phyloP scores from a whole-genome alignment of 495 filamentous ascomycete genomes.

The Talaromyces thailandensis region DNA sequence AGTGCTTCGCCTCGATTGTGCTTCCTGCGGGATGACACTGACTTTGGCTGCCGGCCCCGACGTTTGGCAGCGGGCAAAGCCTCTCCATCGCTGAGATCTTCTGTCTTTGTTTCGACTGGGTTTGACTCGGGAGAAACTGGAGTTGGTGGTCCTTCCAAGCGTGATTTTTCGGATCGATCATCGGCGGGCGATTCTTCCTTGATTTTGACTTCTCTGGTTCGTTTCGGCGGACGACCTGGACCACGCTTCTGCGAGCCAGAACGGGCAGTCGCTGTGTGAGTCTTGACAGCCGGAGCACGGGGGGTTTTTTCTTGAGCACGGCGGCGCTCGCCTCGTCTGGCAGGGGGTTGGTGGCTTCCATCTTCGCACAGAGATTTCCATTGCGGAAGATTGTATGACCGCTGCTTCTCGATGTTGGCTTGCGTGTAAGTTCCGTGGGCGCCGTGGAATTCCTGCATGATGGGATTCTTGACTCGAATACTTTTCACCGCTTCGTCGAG shows the following conservation, averaged over 20 bases:
- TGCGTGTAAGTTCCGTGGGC: conserved; percentile 90
- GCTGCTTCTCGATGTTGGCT: conserved; percentile 88
- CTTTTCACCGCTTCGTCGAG: conserved; percentile 83
- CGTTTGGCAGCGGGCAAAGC: conserved; percentile 34
- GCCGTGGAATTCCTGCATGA: conserved; percentile 95
- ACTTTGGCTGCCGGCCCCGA: conserved; percentile 47
- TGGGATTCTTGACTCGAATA: conserved; percentile 90
- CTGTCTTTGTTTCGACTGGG: conserved; percentile 37
- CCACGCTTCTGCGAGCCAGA: conserved; percentile 38
- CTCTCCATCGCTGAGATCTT: conserved; percentile 43
- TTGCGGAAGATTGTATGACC: conserved; percentile 92
- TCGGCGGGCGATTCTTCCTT: conserved; percentile 37
- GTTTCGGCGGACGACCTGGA: conserved; percentile 30
- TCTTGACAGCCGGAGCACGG: conserved; percentile 24
- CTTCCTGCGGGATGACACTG: conserved; percentile 62
- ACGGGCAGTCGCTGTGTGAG: conserved; percentile 15
- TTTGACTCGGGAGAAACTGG: conserved; percentile 44
- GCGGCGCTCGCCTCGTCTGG: conserved; percentile 84
- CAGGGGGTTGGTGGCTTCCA: conserved; percentile 90
- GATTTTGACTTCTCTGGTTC: conserved; percentile 29
- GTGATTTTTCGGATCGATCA: conserved; percentile 27
- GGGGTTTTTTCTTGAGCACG: conserved; percentile 57
- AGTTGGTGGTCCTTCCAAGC: conserved; percentile 40
- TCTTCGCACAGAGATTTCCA: conserved; percentile 89
- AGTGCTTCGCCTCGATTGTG: conserved; percentile 64